Evolutionary conservation across 2,329 filamentous ascomycete genomes (phyloP).

Genomic region (Laburnicola sp.): DNA sequence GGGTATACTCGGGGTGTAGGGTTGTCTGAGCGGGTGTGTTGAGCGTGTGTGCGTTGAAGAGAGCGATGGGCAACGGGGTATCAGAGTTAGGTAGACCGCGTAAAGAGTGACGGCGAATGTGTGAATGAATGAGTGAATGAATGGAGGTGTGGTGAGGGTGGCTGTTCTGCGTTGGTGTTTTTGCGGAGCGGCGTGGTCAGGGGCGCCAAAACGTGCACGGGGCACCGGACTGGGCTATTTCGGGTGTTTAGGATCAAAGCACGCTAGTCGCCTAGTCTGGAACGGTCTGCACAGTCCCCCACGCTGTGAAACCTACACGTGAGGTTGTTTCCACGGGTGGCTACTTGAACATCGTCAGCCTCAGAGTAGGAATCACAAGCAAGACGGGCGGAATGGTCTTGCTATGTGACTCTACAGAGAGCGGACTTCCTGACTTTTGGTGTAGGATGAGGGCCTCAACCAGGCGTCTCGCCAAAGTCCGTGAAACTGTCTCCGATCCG

Average conservation of each 20-base stretch:
- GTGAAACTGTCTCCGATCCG: constrained; percentile 4
- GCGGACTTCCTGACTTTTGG: neutral
- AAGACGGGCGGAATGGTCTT: too few relatives aligned
- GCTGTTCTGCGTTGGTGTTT: neutral
- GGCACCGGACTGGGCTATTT: constrained; percentile 5
- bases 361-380: too few relatives aligned
- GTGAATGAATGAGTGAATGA: constrained; percentile 6
- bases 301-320: too few relatives aligned
- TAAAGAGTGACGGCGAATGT: constrained; percentile 20
- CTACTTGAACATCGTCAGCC: too few relatives aligned
- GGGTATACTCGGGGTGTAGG: too few relatives aligned
- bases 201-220: neutral
- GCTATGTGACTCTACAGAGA: too few relatives aligned
- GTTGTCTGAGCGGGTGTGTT: constrained; percentile 6
- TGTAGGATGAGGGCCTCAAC: neutral
- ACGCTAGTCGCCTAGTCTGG: constrained; percentile 8
- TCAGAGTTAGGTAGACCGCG: constrained; percentile 6
- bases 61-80: constrained; percentile 4
- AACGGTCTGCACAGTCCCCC: neutral
- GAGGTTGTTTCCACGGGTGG: too few relatives aligned
- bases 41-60: constrained; percentile 3
- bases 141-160: neutral
- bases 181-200: neutral
- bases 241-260: constrained; percentile 1
- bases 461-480: constrained; percentile 1